Percentiles rank a stretch among this genome's conserved stretches.
These are phyloP conservation scores for Candida suzukii DNA, from an alignment of 805 yeast species.

Conservation along the genomic window DNA sequence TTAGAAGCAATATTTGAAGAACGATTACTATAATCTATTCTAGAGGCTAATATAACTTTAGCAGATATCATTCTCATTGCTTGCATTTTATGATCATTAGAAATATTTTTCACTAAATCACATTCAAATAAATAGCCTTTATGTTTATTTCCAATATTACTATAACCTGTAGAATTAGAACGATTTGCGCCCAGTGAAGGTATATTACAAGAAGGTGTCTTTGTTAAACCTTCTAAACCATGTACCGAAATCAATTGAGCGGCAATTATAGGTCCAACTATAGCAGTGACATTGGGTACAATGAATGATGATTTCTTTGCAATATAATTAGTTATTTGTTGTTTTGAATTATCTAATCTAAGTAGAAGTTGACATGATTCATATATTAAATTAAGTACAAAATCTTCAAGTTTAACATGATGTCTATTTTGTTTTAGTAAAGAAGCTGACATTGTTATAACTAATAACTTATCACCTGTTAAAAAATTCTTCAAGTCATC, in stretches of 20 bases:
- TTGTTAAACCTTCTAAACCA: constrained; percentile 57
- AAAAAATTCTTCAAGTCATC: constrained; percentile 34
- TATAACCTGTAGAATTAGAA: constrained; percentile 30
- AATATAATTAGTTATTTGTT: constrained; percentile 43
- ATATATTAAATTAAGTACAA: constrained; percentile 30
- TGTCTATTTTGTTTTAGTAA: constrained; percentile 35
- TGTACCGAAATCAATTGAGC: constrained; percentile 71
- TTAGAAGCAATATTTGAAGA: constrained; percentile 13
- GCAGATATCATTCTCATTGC: constrained; percentile 77
- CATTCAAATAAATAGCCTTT: constrained; percentile 64
- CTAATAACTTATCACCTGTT: constrained; percentile 60
- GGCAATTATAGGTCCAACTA: constrained; percentile 67
- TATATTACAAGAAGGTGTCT: constrained; percentile 76
- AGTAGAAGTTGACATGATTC: constrained; percentile 39
- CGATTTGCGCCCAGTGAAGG: constrained; percentile 65
- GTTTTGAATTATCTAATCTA: constrained; percentile 35
- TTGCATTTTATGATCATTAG: constrained; percentile 53
- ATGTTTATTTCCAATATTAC: constrained; percentile 43
- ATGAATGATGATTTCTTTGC: constrained; percentile 46
- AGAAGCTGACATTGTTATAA: constrained; percentile 65
- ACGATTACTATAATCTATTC: constrained; percentile 51
- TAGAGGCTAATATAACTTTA: constrained; percentile 73
- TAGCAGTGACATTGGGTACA: constrained; percentile 75
- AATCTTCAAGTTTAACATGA: constrained; percentile 6
- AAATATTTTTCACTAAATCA: constrained; percentile 51